A percentile compares a stretch with the other conserved stretches of the same genome.
These are phyloP conservation scores for Nigrospora osmanthi DNA, from an alignment of 2,329 filamentous ascomycete genomes.

Conservation along the genomic window DNA sequence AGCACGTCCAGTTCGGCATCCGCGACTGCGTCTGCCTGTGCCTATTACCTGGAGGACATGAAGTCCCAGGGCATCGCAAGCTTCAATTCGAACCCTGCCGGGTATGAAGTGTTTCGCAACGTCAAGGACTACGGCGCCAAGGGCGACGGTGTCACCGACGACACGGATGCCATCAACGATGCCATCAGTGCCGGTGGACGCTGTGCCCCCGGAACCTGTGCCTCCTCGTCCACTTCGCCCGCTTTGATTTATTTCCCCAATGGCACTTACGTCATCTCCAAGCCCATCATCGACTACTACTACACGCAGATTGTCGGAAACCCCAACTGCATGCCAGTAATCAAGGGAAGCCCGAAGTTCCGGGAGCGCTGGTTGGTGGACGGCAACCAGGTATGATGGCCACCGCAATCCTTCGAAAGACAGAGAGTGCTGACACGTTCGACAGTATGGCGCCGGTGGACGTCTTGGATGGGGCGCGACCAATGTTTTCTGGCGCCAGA, in stretches of 20 bases:
- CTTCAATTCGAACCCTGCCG: conserved; percentile 19
- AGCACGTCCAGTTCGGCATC: conserved; percentile 1
- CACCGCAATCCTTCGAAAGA: background rate
- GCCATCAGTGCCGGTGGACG: conserved; percentile 21
- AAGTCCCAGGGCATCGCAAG: conserved; percentile 23
- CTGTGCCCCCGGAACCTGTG: conserved; percentile 17
- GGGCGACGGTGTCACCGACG: conserved; percentile 21
- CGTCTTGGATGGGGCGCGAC: conserved; percentile 41
- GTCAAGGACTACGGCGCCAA: conserved; percentile 28
- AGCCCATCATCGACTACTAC: conserved; percentile 67
- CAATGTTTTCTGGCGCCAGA: conserved; percentile 50
- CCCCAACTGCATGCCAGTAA: conserved; percentile 35
- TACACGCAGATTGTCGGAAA: conserved; percentile 61
- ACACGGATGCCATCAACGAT: conserved; percentile 25
- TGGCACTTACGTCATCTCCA: conserved; percentile 63
- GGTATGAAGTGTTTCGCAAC: conserved; percentile 27
- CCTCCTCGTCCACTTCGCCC: conserved; percentile 16
- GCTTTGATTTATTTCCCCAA: conserved; percentile 26
- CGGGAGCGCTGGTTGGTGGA: conserved; percentile 37
- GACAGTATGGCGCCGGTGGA: conserved; percentile 27
- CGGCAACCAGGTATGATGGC: conserved; percentile 23
- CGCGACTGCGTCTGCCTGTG: conserved; percentile 1
- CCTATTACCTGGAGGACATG: conserved; percentile 15
- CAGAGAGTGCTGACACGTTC: background rate
- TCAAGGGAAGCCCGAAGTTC: conserved; percentile 46